phyloP scores from a whole-genome alignment of 1,139 yeast species.

The Eremothecium sinecaudum region DNA sequence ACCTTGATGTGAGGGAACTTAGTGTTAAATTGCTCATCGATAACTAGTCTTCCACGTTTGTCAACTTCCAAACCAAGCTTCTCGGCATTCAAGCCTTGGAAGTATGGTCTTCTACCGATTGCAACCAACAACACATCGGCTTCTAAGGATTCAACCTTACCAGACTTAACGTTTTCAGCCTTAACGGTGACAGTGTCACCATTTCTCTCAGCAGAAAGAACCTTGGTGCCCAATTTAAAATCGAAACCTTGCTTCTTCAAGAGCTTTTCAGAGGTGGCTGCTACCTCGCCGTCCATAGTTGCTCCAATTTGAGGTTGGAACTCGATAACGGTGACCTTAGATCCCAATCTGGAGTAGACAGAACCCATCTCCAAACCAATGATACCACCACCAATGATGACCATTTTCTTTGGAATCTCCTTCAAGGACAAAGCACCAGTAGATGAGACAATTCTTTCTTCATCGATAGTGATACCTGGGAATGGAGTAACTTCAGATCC shows the following conservation, averaged over 20 bases:
- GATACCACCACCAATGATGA: conserved; percentile 98
- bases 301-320: conserved; percentile 85
- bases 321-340: conserved; percentile 92
- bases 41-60: conserved; percentile 84
- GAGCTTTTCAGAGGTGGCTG: conserved; percentile 81
- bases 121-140: conserved; percentile 94
- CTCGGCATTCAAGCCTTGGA: conserved; percentile 83
- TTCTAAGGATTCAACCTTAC: conserved; percentile 69
- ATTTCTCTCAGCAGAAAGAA: conserved; percentile 71
- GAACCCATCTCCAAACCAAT: conserved; percentile 99
- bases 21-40: conserved; percentile 89
- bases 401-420: conserved; percentile 85
- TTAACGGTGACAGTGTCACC: conserved; percentile 83
- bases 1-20: conserved; percentile 90
- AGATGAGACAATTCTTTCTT: conserved; percentile 92
- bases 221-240: conserved; percentile 90
- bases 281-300: conserved; percentile 96
- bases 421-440: conserved; percentile 79
- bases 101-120: conserved; percentile 97
- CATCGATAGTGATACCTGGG: conserved; percentile 96
- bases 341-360: conserved; percentile 90
- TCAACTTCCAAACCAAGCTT: conserved; percentile 82
- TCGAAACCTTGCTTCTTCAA: conserved; percentile 91
- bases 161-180: conserved; percentile 82
- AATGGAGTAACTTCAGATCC: conserved; percentile 98